Evolutionary conservation across 2,329 filamentous ascomycete genomes (phyloP).

Genomic region (Paraconiothyrium sp.): DNA sequence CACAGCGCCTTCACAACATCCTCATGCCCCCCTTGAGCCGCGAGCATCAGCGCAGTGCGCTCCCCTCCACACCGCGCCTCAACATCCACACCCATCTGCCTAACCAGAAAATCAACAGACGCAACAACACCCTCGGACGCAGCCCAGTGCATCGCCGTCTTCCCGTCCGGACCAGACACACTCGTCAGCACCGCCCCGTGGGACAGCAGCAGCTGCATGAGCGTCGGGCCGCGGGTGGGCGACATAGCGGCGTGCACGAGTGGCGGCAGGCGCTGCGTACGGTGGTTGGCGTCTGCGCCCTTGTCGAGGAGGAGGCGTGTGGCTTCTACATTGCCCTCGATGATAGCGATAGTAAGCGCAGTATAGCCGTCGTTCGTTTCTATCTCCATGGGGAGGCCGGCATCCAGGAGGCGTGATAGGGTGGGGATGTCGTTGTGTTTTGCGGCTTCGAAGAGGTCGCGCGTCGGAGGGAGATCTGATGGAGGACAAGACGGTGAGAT

Average conservation of each 20-base stretch:
- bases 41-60: slow-evolving; percentile 32
- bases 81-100: slow-evolving; percentile 25
- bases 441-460: background rate
- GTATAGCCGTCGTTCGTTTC: slow-evolving; percentile 20
- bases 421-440: background rate
- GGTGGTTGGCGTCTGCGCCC: slow-evolving; percentile 24
- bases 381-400: slow-evolving; percentile 14
- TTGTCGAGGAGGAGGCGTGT: slow-evolving; percentile 25
- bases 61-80: slow-evolving; percentile 24
- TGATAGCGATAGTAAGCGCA: slow-evolving; percentile 27
- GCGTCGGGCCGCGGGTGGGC: slow-evolving; percentile 13
- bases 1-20: slow-evolving; percentile 27
- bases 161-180: slow-evolving; percentile 18
- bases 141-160: slow-evolving; percentile 34
- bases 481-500: background rate
- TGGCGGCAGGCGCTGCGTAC: slow-evolving; percentile 16
- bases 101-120: slow-evolving; percentile 29
- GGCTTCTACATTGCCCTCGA: slow-evolving; percentile 20
- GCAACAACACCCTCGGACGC: slow-evolving; percentile 23
- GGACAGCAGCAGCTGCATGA: slow-evolving; percentile 31
- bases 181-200: slow-evolving; percentile 25
- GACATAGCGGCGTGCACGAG: slow-evolving; percentile 26
- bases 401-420: background rate
- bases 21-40: slow-evolving; percentile 29
- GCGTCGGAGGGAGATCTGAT: background rate